Evolutionary conservation across 2,329 filamentous ascomycete species (phyloP).

Genomic region (Colletotrichum tamarilloi): DNA sequence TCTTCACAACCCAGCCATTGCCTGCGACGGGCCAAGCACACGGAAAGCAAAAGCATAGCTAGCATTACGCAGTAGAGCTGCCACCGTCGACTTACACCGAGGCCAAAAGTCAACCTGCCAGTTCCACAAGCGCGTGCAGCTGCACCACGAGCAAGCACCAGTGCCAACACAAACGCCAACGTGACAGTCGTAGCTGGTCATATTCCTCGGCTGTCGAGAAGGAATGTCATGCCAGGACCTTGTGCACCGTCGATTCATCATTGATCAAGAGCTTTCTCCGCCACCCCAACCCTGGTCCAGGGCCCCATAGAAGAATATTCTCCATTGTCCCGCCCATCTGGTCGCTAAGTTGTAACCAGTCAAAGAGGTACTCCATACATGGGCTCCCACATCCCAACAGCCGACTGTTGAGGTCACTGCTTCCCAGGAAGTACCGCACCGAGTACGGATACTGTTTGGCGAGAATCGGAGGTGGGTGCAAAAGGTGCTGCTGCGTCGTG

Average conservation of each 20-base stretch:
- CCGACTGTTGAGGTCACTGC: conserved; percentile 11
- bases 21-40: background rate
- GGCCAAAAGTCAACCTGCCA: background rate
- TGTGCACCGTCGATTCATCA: conserved; percentile 11
- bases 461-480: background rate
- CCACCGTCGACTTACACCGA: conserved; percentile 20
- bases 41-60: background rate
- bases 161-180: background rate
- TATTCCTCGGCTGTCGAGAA: conserved; percentile 26
- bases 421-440: background rate
- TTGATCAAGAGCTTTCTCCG: conserved; percentile 24
- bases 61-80: background rate
- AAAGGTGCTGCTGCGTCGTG: background rate
- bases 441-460: background rate
- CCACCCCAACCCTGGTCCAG: conserved; percentile 15
- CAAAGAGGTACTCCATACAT: background rate
- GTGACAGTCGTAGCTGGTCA: background rate
- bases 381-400: conserved; percentile 1
- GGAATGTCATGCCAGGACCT: conserved; percentile 7
- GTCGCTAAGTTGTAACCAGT: background rate
- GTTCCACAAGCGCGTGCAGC: background rate
- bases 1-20: background rate
- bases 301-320: background rate
- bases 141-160: conserved; percentile 14
- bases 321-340: conserved; percentile 12